Evolutionary conservation across 305 asterid genomes (phyloP), one percentile per base, ranked within the genome.

Genomic region (Nicotiana rustica): DNA sequence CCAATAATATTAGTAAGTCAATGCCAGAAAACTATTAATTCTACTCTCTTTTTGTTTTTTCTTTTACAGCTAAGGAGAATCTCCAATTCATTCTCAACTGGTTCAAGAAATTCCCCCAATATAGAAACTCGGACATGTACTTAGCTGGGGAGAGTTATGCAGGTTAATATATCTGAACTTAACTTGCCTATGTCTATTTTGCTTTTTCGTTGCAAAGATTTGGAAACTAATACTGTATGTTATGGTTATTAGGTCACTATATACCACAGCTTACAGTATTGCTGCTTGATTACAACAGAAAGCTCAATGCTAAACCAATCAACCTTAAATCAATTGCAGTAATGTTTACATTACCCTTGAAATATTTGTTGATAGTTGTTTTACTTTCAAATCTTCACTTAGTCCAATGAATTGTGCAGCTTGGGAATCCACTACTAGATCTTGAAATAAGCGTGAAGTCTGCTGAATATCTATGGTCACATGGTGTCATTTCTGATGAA

Each of bases 241-340:
- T 31, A 13, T 67, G 2, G 35, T 70, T 62, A 31, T 69, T 64
- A 83, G 88, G 88, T 57, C 86, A 83, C 73, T 80, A 82, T 31
- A 80, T 83, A 64, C 88, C 86, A 18, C 86, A 85, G 76, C 79
- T 85, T 31, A 76, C 84, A 29, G 4, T 35, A 6, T 67, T 82
- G 82, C 15, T 83, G 75, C 83, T 83, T 52, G 70, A 85, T 44
- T 77, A 85, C 86, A 85, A 85, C 68, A 57, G 75, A 76, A 75
- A 19, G 38, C 81, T 9, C 17, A 69, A 44, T 71, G 64, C 21
- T 70, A 85, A 56, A 84, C 93, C 61, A 84, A 90, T 90, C 90
- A 91, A 91, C 82, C 95, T 94, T 86, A 91, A 90, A 81, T 94
- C 94, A 77, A 87, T 94, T 55, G 97, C 97, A 10, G 98, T 91